A percentile compares a stretch with the other conserved stretches of the same genome.
Evolutionary conservation across 345 rosid species (phyloP).

Genomic region (Eucalyptus coolabah): DNA sequence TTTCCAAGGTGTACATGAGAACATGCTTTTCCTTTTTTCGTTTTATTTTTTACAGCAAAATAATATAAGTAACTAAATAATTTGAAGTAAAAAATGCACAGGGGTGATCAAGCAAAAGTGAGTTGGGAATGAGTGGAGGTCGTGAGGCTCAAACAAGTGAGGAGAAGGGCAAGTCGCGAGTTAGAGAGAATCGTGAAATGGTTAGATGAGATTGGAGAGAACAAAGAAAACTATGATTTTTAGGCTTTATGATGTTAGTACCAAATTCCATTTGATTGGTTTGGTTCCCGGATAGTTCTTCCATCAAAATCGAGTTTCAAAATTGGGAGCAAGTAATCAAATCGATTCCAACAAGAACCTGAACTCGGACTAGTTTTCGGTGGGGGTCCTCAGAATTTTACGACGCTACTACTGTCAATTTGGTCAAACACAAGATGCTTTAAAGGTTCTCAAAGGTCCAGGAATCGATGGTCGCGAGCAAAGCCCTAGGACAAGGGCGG

Average conservation of each 20-base stretch:
- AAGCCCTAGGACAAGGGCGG: not conserved
- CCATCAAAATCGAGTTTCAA: no score
- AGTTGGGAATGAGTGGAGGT: fast-evolving
- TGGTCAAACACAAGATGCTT: not conserved
- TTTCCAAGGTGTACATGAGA: fast-evolving
- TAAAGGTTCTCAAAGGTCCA: not conserved
- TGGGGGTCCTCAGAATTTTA: no score
- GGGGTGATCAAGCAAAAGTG: fast-evolving
- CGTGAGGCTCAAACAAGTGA: no score
- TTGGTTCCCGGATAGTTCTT: not conserved
- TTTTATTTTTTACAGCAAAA: no score
- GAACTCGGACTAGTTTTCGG: no score
- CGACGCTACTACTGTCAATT: not conserved
- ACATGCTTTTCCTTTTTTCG: not conserved
- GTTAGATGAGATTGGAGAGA: fast-evolving
- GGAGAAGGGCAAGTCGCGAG: fast-evolving
- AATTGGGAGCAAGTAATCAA: not conserved
- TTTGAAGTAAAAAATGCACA: no score
- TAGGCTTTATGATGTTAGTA: fast-evolving
- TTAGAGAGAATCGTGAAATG: no score
- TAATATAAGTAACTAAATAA: no score
- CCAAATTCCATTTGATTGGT: fast-evolving
- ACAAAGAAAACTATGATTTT: no score
- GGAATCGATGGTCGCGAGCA: not conserved
- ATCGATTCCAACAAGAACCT: no score